phyloP scores from a whole-genome alignment of 768 basidiomycete species.

The Suillus cothurnatus region DNA sequence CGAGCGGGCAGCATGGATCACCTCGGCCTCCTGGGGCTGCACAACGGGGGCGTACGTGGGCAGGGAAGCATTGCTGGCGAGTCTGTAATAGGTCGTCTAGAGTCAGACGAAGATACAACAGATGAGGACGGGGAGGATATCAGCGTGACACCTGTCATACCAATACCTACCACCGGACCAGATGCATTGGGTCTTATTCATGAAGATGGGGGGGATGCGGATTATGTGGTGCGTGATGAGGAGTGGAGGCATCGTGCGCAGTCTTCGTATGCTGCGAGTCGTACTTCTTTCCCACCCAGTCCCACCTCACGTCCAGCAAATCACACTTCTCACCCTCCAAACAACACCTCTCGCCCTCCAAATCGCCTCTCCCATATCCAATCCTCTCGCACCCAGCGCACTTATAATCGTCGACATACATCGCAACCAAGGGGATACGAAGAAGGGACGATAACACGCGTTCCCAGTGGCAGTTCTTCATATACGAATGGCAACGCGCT shows the following conservation, averaged over 20 bases:
- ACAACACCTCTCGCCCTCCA: not conserved
- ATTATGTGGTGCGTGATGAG: not conserved
- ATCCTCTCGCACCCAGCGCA: not conserved
- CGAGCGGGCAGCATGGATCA: conserved; percentile 28
- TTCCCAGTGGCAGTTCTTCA: conserved; percentile 20
- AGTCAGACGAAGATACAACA: conserved; percentile 13
- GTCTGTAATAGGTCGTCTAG: conserved; percentile 22
- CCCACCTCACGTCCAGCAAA: not conserved
- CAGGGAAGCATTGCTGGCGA: conserved; percentile 23
- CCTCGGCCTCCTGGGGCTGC: conserved; percentile 34
- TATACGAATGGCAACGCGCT: conserved; percentile 31
- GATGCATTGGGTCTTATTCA: conserved; percentile 34
- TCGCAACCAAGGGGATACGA: conserved; percentile 17
- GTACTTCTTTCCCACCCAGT: not conserved
- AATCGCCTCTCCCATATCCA: not conserved
- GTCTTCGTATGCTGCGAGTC: conserved; percentile 12
- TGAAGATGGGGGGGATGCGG: conserved; percentile 30
- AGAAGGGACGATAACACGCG: not conserved
- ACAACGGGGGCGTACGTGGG: conserved; percentile 31
- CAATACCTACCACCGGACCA: conserved; percentile 21
- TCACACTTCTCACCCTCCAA: not conserved
- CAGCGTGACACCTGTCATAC: conserved; percentile 19
- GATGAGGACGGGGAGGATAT: conserved; percentile 20
- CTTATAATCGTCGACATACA: conserved; percentile 22
- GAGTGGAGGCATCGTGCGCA: conserved; percentile 19